Conservation (phyloP, 2,329 filamentous ascomycete species). For the Dothideomycetes sp. region DNA sequence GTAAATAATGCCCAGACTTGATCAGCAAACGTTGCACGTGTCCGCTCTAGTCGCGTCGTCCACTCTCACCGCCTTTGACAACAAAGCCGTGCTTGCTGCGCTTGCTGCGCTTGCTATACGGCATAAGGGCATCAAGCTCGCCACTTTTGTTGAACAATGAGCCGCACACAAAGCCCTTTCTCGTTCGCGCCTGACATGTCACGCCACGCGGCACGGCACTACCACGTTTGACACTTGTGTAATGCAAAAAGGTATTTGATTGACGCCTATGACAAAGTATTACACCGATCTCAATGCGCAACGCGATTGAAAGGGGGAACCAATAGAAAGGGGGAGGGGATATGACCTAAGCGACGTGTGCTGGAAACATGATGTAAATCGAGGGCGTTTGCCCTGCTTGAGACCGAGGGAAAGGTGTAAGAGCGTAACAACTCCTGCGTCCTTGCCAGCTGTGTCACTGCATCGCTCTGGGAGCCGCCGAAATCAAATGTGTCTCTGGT, state of each 20-base stretch:
- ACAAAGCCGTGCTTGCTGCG: too few species aligned
- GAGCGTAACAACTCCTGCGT: not conserved
- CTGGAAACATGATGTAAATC: conserved; percentile 6
- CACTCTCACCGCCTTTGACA: too few species aligned
- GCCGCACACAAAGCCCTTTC: too few species aligned
- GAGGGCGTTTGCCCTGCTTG: not conserved
- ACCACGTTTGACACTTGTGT: too few species aligned
- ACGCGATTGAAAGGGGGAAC: conserved; percentile 5
- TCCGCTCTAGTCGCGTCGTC: too few species aligned
- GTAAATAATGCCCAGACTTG: too few species aligned
- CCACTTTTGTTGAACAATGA: too few species aligned
- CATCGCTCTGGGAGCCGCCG: not conserved
- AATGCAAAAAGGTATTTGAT: conserved; percentile 6
- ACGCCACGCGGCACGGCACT: too few species aligned
- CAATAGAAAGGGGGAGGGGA: conserved; percentile 2
- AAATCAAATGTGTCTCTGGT: conserved; percentile 6
- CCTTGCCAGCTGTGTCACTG: not conserved
- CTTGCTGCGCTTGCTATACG: too few species aligned
- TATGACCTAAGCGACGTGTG: conserved; percentile 9
- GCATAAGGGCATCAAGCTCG: too few species aligned
- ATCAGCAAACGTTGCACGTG: too few species aligned
- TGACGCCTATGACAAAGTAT: conserved; percentile 10
- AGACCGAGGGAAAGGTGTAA: not conserved
- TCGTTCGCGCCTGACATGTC: too few species aligned
- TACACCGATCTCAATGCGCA: conserved; percentile 9